Evolutionary conservation across 768 basidiomycete genomes (phyloP), one percentile per base, ranked within the genome.

Genomic region (Suillus placidus): DNA sequence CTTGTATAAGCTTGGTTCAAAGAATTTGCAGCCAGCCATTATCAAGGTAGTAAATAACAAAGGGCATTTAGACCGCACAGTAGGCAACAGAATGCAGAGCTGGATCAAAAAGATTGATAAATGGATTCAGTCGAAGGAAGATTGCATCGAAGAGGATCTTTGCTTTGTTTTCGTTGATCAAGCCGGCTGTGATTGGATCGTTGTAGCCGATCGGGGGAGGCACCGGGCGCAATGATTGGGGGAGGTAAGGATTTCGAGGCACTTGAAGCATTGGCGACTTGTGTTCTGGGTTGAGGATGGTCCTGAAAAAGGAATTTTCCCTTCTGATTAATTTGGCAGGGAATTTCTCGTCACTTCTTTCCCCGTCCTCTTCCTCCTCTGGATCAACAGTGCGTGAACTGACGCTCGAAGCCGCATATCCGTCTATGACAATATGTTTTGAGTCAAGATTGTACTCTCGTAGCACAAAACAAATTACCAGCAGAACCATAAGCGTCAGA

Each of bases 51-150:
- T 91, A 79, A 95, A 95, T 64, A 97, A 83, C 75, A 96, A 88
- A 1, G 92, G 88, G 62, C 89, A 95, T 67, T 86, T 88, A 26
- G 83, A 80, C 71, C 95, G 92, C 71, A 95, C 88, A n/a, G 75
- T 94, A 95, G 42, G 81, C 72, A 60, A 89, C 83, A 0, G 94
- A 89, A 75, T 97, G 95, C 42, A 96, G 79, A n/a, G 85, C 80
- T 43, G 94, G 92, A 79, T 95, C 94, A 73, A 96, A 94, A 38
- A 95, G 82, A 73, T 91, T 92, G 78, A 95, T 88, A 76, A 95
- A 94, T 14, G 94, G 92, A 74, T 95, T 95, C 61, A 95, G 84
- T 66, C 93, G 91, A 63, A 92, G 73, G 79, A 91, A 94, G 73
- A 95, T 84, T 67, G 86, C 80, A 74, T 94, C 92, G 68, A 94